A percentile compares a stretch with the other conserved stretches of the same genome.
Evolutionary conservation across 345 rosid genomes (phyloP).

Genomic region (Adansonia digitata): DNA sequence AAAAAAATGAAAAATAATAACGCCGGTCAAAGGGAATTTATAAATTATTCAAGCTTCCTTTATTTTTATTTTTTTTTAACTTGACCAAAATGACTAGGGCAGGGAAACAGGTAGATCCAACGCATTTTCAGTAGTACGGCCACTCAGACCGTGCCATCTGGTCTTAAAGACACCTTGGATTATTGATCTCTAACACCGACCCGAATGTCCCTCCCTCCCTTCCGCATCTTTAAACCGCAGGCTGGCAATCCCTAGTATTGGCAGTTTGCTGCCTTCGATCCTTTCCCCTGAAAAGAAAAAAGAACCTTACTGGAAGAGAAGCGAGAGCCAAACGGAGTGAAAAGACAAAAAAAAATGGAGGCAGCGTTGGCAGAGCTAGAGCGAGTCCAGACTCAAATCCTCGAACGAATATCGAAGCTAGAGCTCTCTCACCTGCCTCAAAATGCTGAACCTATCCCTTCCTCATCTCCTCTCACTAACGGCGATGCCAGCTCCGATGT

Average conservation of each 20-base stretch:
- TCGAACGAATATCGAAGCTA: constrained; percentile 45
- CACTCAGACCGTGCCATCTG: too few relatives aligned
- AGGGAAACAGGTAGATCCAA: too few relatives aligned
- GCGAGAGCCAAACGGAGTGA: neutral
- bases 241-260: neutral
- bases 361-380: constrained; percentile 46
- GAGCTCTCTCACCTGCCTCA: constrained; percentile 37
- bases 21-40: too few relatives aligned
- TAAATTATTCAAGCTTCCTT: too few relatives aligned
- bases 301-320: neutral
- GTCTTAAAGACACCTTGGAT: too few relatives aligned
- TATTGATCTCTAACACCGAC: too few relatives aligned
- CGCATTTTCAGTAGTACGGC: too few relatives aligned
- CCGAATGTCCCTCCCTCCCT: too few relatives aligned
- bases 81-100: too few relatives aligned
- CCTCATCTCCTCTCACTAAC: constrained; percentile 10
- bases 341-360: neutral
- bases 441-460: constrained; percentile 17
- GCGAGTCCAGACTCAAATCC: constrained; percentile 48
- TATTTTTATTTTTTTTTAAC: too few relatives aligned
- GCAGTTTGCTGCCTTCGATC: neutral
- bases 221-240: neutral
- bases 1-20: too few relatives aligned
- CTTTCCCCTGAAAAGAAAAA: neutral
- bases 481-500: constrained; percentile 25